Evolutionary conservation across 1,284 basidiomycete species (phyloP).

Genomic region (Irpex sp.): DNA sequence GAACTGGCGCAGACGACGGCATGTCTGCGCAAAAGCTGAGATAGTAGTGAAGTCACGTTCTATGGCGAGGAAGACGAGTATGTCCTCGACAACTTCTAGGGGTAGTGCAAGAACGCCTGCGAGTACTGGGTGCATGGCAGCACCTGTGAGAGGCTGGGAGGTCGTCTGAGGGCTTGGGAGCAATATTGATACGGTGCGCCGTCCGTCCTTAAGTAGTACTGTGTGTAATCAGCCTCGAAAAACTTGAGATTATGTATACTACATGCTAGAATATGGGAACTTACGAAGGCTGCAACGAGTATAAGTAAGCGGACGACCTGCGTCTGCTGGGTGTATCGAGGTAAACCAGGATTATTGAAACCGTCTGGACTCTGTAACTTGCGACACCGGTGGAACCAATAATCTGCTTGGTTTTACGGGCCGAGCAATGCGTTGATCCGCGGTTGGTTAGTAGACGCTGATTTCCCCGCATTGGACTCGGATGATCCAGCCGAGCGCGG

Average conservation of each 20-base stretch:
- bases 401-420: neutral
- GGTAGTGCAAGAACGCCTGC: slow-evolving; percentile 1
- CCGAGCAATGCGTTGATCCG: neutral
- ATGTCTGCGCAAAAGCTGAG: slow-evolving; percentile 3
- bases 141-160: no score
- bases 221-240: neutral
- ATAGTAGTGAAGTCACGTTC: neutral
- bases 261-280: neutral
- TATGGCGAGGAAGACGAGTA: slow-evolving; percentile 8
- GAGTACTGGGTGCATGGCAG: neutral
- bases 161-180: no score
- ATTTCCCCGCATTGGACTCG: neutral
- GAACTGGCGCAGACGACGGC: slow-evolving; percentile 3
- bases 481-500: neutral
- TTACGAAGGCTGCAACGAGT: neutral
- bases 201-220: neutral
- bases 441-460: neutral
- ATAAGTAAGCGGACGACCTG: neutral
- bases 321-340: neutral
- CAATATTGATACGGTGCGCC: no score
- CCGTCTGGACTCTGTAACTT: no score
- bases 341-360: no score
- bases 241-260: neutral
- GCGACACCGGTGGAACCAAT: no score
- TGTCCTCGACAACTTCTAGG: slow-evolving; percentile 10